Conservation (phyloP, 1,284 basidiomycete species). For the Cutaneotrichosporon sp. region DNA sequence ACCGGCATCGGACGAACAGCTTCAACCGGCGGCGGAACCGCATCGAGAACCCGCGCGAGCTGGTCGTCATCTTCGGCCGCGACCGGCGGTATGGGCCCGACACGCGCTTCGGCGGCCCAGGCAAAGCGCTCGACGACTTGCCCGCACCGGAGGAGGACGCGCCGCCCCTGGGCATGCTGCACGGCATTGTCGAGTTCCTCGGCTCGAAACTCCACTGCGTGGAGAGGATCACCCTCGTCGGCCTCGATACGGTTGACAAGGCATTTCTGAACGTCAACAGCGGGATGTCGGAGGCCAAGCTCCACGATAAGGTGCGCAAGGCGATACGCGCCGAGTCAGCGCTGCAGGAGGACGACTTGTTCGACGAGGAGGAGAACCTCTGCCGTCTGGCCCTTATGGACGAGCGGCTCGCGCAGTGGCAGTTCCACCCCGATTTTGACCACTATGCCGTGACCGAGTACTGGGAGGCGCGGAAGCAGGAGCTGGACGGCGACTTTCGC, state of each 20-base stretch:
- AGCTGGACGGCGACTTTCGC: conserved; percentile 2
- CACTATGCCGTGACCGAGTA: conserved; percentile 2
- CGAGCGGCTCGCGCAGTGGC: conserved; percentile 4
- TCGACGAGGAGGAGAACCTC: conserved; percentile 3
- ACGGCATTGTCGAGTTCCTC: conserved; percentile 3
- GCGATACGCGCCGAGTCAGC: conserved; percentile 1
- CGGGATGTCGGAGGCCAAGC: conserved; percentile 1
- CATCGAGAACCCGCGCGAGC: conserved; percentile 2
- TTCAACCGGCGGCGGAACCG: conserved; percentile 1
- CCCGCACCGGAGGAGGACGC: neutral
- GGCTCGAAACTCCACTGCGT: conserved; percentile 3
- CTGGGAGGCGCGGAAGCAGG: conserved; percentile 3
- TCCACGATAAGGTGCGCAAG: conserved; percentile 2
- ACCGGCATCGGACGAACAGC: neutral
- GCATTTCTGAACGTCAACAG: neutral
- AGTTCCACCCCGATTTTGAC: conserved; percentile 4
- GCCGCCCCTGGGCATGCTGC: neutral
- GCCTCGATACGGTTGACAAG: neutral
- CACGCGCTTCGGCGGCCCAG: neutral
- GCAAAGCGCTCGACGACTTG: neutral
- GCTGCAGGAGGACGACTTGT: conserved; percentile 1
- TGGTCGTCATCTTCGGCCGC: neutral
- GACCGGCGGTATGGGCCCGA: neutral
- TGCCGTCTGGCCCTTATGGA: conserved; percentile 4
- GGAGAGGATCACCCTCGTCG: conserved; percentile 1